A percentile compares a stretch with the other conserved stretches of the same genome.
These are phyloP conservation scores for Anethum foeniculum DNA, from an alignment of 140 eudicot genomes.

Conservation along the genomic window DNA sequence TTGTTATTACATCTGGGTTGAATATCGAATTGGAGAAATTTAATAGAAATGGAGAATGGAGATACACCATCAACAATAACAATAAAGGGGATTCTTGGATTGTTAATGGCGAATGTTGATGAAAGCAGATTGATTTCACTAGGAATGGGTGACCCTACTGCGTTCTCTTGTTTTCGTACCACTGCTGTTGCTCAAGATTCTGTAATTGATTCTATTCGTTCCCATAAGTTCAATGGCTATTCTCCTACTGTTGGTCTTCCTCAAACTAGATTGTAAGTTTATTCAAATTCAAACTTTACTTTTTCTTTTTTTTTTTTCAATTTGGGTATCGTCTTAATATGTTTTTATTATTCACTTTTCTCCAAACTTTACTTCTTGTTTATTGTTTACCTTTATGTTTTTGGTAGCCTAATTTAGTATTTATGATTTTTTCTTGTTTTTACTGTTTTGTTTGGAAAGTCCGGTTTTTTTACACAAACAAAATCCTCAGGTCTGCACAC, in stretches of 20 bases:
- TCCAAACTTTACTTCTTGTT: too few relatives aligned
- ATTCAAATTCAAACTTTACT: too few relatives aligned
- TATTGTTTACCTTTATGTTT: too few relatives aligned
- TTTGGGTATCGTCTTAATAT: background rate
- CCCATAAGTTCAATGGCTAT: slow-evolving; percentile 75
- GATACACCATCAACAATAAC: slow-evolving; percentile 48
- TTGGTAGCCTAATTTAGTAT: too few relatives aligned
- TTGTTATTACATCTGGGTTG: too few relatives aligned
- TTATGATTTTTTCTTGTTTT: too few relatives aligned
- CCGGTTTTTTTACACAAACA: too few relatives aligned
- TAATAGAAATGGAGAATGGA: background rate
- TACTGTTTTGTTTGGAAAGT: too few relatives aligned
- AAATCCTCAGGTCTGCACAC: too few relatives aligned
- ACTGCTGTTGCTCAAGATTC: slow-evolving; percentile 55
- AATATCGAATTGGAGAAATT: background rate
- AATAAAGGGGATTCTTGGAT: slow-evolving; percentile 66
- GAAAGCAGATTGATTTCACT: slow-evolving; percentile 45
- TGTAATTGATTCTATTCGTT: slow-evolving; percentile 43
- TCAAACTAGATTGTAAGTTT: slow-evolving; percentile 63
- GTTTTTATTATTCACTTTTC: background rate
- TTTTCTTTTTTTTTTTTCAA: background rate
- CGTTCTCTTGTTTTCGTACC: slow-evolving; percentile 64
- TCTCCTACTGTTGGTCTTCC: slow-evolving; percentile 89
- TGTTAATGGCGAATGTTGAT: slow-evolving; percentile 47
- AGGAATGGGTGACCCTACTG: slow-evolving; percentile 98